Conservation (phyloP, 345 rosid genomes). For the Reutealis trisperma region DNA sequence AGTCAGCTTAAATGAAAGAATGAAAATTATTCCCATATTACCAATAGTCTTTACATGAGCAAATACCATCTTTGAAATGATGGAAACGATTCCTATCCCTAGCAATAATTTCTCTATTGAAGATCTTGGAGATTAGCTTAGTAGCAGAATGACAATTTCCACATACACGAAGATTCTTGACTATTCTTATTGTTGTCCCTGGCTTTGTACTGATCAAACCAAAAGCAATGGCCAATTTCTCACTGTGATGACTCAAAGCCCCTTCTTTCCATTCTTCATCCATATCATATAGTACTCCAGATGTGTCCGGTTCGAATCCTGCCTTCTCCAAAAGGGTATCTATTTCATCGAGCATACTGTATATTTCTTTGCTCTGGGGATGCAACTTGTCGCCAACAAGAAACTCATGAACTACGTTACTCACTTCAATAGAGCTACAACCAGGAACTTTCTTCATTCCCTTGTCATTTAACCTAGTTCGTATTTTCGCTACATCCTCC, state of each 20-base stretch:
- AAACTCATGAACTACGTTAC: constrained; percentile 71
- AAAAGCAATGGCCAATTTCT: constrained; percentile 77
- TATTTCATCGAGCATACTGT: constrained; percentile 67
- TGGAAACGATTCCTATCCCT: constrained; percentile 79
- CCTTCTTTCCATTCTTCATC: constrained; percentile 78
- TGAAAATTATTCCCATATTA: constrained; percentile 22
- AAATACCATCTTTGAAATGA: constrained; percentile 68
- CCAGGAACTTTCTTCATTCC: constrained; percentile 78
- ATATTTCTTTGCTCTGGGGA: constrained; percentile 54
- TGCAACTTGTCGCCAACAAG: constrained; percentile 69
- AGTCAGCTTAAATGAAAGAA: not conserved
- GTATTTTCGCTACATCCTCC: constrained; percentile 63
- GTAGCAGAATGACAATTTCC: constrained; percentile 73
- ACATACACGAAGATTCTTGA: constrained; percentile 82
- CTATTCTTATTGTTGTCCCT: constrained; percentile 68
- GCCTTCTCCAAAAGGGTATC: constrained; percentile 49
- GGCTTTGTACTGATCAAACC: constrained; percentile 79
- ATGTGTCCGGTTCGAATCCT: constrained; percentile 66
- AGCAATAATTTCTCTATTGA: constrained; percentile 73
- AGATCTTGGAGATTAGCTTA: constrained; percentile 70
- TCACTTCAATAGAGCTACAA: constrained; percentile 71
- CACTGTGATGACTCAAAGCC: constrained; percentile 70
- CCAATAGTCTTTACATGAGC: constrained; percentile 84
- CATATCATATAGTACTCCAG: constrained; percentile 71
- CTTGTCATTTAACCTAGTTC: constrained; percentile 54